Evolutionary conservation across 306 rosid genomes (phyloP), one percentile per base, ranked within the genome.

Genomic region (Quercus agrifolia): DNA sequence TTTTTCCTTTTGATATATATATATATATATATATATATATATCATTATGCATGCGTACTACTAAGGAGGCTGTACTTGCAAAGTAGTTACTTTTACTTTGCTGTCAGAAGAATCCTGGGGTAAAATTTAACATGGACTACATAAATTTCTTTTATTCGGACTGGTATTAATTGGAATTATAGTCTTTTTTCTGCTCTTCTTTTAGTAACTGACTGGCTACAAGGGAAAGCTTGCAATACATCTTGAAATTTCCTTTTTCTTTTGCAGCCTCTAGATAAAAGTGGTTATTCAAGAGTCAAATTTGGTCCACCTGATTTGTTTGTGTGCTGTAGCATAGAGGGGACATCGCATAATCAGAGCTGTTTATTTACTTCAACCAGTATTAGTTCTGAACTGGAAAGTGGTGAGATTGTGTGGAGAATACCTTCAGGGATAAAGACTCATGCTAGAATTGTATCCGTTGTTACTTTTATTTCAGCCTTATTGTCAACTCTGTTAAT

Each of bases 261-360:
- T 77, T 71, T 66, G 70, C 91, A 94, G 97, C 93, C 91, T 76
- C 80, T 94, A 55, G 82, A 86, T 64, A 95, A 85, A 77, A 92
- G 94, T 76, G 97, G 97, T 75, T 91, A 87, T 70, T 85, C 89
- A 38, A 70, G 83, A 23, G 88, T 92, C 68, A 81, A 83, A 85
- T 87, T 94, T 61, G 81, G 89, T 52, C 75, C 57, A 54, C 97
- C 97, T 0, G 91, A 94, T 83, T 74, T 89, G 69, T 78, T 92
- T 71, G 13, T 90, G 80, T 90, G 77, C 57, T 91, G 97, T 80
- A 73, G 81, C 74, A 71, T 71, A 19, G 82, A 75, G 87, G 88
- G 81, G 58, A 77, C 63, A 17, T 20, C 81, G 11, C 70, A 71
- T 57, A 80, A 83, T 28, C 78, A 4, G 69, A 79, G 86, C 83